Percentiles rank a stretch among this genome's conserved stretches.
phyloP scores from a whole-genome alignment of 2,329 filamentous ascomycete genomes.

The Acephala macrosclerotiorum region DNA sequence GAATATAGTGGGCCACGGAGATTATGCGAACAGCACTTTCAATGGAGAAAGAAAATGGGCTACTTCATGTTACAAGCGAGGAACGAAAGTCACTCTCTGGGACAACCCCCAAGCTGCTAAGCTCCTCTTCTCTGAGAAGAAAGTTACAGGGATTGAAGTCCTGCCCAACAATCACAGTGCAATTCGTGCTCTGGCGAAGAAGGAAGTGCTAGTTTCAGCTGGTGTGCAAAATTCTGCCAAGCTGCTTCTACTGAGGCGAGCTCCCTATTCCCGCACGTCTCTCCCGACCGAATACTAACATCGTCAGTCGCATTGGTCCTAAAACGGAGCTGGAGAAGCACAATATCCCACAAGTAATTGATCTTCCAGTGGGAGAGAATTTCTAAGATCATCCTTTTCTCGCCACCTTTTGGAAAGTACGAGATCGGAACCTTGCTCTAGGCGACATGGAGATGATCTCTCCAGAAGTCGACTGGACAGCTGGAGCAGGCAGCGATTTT shows the following conservation, averaged over 20 bases:
- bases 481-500: slow-evolving; percentile 18
- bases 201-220: slow-evolving; percentile 55
- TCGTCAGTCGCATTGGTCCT: slow-evolving; percentile 53
- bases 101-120: slow-evolving; percentile 36
- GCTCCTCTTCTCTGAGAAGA: slow-evolving; percentile 50
- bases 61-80: slow-evolving; percentile 37
- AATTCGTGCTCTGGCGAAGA: slow-evolving; percentile 10
- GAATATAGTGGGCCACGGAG: slow-evolving; percentile 38
- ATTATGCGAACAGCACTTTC: slow-evolving; percentile 43
- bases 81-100: slow-evolving; percentile 37
- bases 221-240: slow-evolving; percentile 58
- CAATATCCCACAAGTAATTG: slow-evolving; percentile 28
- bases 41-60: slow-evolving; percentile 42
- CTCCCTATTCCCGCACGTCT: not conserved
- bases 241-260: slow-evolving; percentile 51
- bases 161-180: not conserved
- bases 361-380: slow-evolving; percentile 27
- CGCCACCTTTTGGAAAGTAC: slow-evolving; percentile 27
- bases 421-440: slow-evolving; percentile 16
- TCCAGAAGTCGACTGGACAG: slow-evolving; percentile 20
- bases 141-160: slow-evolving; percentile 36
- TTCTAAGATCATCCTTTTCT: slow-evolving; percentile 24
- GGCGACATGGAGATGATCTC: slow-evolving; percentile 23
- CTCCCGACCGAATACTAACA: not conserved
- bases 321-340: slow-evolving; percentile 47